Percentiles rank a stretch among this genome's conserved stretches.
Evolutionary conservation across 805 yeast genomes (phyloP).

Genomic region (Nakazawaea wyomingensis): DNA sequence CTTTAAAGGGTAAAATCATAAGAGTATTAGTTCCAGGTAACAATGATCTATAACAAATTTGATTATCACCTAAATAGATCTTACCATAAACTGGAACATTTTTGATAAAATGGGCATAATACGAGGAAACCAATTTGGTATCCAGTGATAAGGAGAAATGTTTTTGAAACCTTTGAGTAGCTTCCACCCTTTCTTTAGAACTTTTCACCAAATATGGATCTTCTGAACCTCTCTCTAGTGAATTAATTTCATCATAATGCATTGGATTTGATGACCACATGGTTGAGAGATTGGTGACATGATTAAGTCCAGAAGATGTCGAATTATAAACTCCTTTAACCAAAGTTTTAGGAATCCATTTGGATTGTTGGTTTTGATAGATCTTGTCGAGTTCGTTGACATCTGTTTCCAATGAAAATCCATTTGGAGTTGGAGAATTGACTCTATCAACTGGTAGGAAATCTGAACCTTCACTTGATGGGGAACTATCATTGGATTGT

Average conservation of each 20-base stretch:
- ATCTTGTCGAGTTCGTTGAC: not conserved
- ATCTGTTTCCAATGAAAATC: not conserved
- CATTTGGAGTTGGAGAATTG: not conserved
- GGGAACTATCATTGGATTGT: constrained; percentile 1
- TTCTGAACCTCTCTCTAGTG: constrained; percentile 35
- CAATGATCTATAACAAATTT: constrained; percentile 75
- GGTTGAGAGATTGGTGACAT: constrained; percentile 14
- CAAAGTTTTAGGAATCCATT: constrained; percentile 23
- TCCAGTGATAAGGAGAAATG: constrained; percentile 59
- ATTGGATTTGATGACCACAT: constrained; percentile 56
- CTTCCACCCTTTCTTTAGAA: constrained; percentile 35
- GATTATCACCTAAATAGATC: constrained; percentile 61
- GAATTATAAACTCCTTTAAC: constrained; percentile 22
- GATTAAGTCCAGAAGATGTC: constrained; percentile 8
- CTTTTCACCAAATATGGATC: constrained; percentile 47
- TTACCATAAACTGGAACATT: constrained; percentile 82
- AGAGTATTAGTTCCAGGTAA: constrained; percentile 72
- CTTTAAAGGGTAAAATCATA: constrained; percentile 76
- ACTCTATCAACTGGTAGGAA: not conserved
- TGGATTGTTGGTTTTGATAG: constrained; percentile 2
- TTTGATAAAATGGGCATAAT: constrained; percentile 62
- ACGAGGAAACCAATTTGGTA: constrained; percentile 57
- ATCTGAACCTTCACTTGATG: constrained; percentile 2
- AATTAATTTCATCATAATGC: constrained; percentile 47
- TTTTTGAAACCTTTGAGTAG: constrained; percentile 53